These are phyloP conservation scores for Stentor roeselii DNA, from an alignment of 73 alveolate species.

Conservation along the genomic window DNA sequence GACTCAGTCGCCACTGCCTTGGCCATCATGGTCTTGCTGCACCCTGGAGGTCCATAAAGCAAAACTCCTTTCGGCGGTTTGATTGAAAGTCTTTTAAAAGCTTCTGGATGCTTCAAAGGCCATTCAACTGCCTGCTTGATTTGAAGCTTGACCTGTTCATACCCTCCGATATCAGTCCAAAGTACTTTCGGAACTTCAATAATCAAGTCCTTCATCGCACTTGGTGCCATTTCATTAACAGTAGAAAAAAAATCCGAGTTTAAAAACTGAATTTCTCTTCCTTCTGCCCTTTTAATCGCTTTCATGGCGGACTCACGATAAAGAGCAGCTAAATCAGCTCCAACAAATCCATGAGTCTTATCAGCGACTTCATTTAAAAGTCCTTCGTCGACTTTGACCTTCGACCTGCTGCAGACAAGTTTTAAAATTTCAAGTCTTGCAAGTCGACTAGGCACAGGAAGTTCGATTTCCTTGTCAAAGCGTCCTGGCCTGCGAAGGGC, in stretches of 20 bases:
- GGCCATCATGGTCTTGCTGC: conserved; percentile 99
- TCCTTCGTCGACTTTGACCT: conserved; percentile 1
- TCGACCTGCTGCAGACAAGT: conserved; percentile 60
- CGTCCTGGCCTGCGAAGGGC: conserved; percentile 77
- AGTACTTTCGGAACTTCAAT: conserved; percentile 94
- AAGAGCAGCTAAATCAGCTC: conserved; percentile 53
- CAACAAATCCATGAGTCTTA: conserved; percentile 62
- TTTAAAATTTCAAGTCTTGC: conserved; percentile 66
- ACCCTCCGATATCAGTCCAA: conserved; percentile 99
- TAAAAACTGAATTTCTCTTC: conserved; percentile 33
- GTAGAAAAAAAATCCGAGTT: conserved; percentile 59
- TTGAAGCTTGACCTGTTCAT: conserved; percentile 85
- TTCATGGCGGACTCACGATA: conserved; percentile 38
- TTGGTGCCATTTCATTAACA: conserved; percentile 77
- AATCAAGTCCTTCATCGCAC: conserved; percentile 81
- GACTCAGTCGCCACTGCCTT: conserved; percentile 99
- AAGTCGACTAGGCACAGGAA: conserved; percentile 77
- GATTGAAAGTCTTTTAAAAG: conserved; percentile 90
- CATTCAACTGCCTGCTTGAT: conserved; percentile 97
- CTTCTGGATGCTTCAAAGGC: conserved; percentile 98
- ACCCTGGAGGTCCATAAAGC: conserved; percentile 99
- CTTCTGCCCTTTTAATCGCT: conserved; percentile 33
- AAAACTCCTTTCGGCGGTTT: conserved; percentile 98
- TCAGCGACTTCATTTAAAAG: conserved; percentile 38
- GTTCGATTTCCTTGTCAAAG: conserved; percentile 70